Percentiles rank a stretch among this genome's conserved stretches.
Evolutionary conservation across 2,329 filamentous ascomycete species (phyloP).

Genomic region (Neocucurbitaria cava): DNA sequence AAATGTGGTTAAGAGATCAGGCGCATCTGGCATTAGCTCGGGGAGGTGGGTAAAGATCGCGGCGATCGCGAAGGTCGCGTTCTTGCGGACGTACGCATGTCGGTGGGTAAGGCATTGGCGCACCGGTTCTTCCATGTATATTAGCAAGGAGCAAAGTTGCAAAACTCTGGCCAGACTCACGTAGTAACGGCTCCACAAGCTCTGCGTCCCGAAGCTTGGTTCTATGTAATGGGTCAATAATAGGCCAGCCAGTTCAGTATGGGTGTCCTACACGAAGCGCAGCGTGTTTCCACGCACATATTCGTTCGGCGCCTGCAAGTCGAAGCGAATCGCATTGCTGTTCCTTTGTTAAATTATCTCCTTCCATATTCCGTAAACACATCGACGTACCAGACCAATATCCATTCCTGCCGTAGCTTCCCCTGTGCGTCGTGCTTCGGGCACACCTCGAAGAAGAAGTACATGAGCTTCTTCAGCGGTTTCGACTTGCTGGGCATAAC

Average conservation of each 20-base stretch:
- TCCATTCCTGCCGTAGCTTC: constrained; percentile 99
- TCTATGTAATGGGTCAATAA: constrained; percentile 30
- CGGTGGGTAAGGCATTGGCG: constrained; percentile 93
- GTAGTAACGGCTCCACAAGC: constrained; percentile 93
- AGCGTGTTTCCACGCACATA: constrained; percentile 98
- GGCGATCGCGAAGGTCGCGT: constrained; percentile 92
- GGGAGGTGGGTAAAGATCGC: constrained; percentile 93
- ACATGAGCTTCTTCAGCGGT: constrained; percentile 94
- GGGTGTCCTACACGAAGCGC: constrained; percentile 71
- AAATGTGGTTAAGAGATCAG: constrained; percentile 89
- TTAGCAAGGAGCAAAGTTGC: constrained; percentile 12
- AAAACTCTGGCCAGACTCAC: constrained; percentile 20
- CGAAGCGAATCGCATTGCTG: constrained; percentile 97
- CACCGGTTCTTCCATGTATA: constrained; percentile 67
- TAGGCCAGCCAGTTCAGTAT: background rate
- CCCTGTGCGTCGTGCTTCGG: constrained; percentile 90
- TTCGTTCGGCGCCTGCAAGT: constrained; percentile 96
- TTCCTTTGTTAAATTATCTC: constrained; percentile 28
- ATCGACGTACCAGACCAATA: constrained; percentile 84
- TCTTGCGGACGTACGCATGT: constrained; percentile 97
- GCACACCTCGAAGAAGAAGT: constrained; percentile 99
- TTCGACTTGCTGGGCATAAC: constrained; percentile 99
- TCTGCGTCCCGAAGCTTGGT: constrained; percentile 96
- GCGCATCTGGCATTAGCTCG: constrained; percentile 90
- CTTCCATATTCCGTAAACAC: background rate